Evolutionary conservation across 805 yeast genomes (phyloP).

Genomic region (Candida endomychidarum): DNA sequence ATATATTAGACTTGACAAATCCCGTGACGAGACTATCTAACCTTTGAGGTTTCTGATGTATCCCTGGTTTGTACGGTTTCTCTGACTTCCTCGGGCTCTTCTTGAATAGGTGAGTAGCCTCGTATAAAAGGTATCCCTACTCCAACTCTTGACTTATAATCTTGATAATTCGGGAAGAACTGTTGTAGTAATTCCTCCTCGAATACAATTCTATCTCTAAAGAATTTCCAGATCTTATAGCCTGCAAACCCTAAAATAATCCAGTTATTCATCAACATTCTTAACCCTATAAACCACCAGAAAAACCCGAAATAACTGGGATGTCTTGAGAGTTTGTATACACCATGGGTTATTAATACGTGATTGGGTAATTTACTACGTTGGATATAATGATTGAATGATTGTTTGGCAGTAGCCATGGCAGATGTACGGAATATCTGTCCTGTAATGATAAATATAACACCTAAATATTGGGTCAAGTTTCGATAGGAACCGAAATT

Average conservation of each 20-base stretch:
- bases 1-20: too few species aligned
- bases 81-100: too few species aligned
- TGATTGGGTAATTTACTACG: slow-evolving; percentile 54
- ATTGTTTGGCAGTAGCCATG: slow-evolving; percentile 84
- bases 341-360: slow-evolving; percentile 66
- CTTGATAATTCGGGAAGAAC: slow-evolving; percentile 65
- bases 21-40: too few species aligned
- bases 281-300: slow-evolving; percentile 91
- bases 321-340: slow-evolving; percentile 70
- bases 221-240: slow-evolving; percentile 65
- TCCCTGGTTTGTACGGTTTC: not conserved
- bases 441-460: slow-evolving; percentile 51
- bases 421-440: slow-evolving; percentile 71
- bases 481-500: not conserved
- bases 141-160: slow-evolving; percentile 49
- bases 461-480: slow-evolving; percentile 40
- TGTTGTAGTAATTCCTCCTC: slow-evolving; percentile 67
- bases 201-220: slow-evolving; percentile 59
- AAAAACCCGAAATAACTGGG: slow-evolving; percentile 92
- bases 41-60: too few species aligned
- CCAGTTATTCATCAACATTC: slow-evolving; percentile 67
- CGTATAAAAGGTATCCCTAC: slow-evolving; percentile 47
- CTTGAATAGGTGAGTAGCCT: too few species aligned
- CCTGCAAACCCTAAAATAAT: slow-evolving; percentile 55
- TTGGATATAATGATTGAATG: slow-evolving; percentile 81